Evolutionary conservation across 1,284 basidiomycete species (phyloP).

Genomic region (Boletus semigastroideus): DNA sequence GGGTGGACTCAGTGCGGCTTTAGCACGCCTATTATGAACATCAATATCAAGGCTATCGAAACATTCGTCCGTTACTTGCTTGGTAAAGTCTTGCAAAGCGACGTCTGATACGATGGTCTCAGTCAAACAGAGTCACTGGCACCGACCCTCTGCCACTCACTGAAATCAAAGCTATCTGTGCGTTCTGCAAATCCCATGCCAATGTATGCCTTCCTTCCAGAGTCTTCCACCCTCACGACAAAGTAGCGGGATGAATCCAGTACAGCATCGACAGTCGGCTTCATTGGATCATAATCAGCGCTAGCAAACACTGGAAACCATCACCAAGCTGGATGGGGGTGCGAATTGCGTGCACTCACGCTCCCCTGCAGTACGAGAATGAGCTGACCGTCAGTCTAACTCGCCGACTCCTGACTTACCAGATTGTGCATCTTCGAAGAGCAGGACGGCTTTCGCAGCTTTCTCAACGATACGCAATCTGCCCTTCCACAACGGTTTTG

Average conservation of each 20-base stretch:
- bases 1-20: constrained; percentile 56
- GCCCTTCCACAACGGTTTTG: constrained; percentile 85
- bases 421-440: constrained; percentile 75
- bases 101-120: constrained; percentile 59
- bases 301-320: constrained; percentile 77
- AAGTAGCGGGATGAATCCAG: constrained; percentile 97
- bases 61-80: constrained; percentile 48
- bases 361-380: constrained; percentile 50
- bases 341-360: constrained; percentile 41
- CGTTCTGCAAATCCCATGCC: constrained; percentile 93
- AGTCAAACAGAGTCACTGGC: neutral
- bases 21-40: constrained; percentile 53
- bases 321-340: constrained; percentile 9
- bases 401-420: constrained; percentile 43
- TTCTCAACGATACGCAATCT: constrained; percentile 83
- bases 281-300: constrained; percentile 81
- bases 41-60: neutral
- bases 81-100: constrained; percentile 93
- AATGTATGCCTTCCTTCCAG: constrained; percentile 85
- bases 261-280: constrained; percentile 90
- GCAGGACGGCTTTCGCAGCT: constrained; percentile 54
- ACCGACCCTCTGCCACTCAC: constrained; percentile 50
- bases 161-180: constrained; percentile 92
- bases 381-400: neutral
- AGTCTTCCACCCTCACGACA: constrained; percentile 88